Evolutionary conservation across 805 yeast genomes (phyloP).

Genomic region (Debaryomyces prosopidis): DNA sequence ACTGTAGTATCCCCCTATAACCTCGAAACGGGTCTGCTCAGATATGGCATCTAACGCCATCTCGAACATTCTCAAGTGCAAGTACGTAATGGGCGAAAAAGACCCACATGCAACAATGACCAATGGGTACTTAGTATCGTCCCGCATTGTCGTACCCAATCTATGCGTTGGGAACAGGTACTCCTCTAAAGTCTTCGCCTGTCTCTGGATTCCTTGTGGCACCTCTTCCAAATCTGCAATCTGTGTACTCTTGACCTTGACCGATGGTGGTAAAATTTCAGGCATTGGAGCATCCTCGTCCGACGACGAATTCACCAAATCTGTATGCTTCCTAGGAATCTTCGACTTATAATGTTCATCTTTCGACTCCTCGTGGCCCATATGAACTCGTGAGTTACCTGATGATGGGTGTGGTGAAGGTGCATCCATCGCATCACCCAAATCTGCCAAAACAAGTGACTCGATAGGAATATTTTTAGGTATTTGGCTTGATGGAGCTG

Average conservation of each 20-base stretch:
- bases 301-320: slow-evolving; percentile 45
- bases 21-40: slow-evolving; percentile 92
- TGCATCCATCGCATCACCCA: slow-evolving; percentile 69
- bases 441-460: slow-evolving; percentile 75
- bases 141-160: slow-evolving; percentile 65
- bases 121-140: slow-evolving; percentile 79
- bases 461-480: slow-evolving; percentile 78
- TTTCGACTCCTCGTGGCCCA: slow-evolving; percentile 9
- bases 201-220: slow-evolving; percentile 90
- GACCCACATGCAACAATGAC: slow-evolving; percentile 98
- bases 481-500: slow-evolving; percentile 65
- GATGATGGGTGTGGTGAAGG: slow-evolving; percentile 58
- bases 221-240: slow-evolving; percentile 96
- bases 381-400: slow-evolving; percentile 2
- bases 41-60: slow-evolving; percentile 95
- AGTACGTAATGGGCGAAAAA: slow-evolving; percentile 91
- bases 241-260: slow-evolving; percentile 54
- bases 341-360: slow-evolving; percentile 28
- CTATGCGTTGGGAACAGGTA: slow-evolving; percentile 90
- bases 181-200: slow-evolving; percentile 66
- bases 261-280: slow-evolving; percentile 38
- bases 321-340: slow-evolving; percentile 59
- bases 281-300: slow-evolving; percentile 34
- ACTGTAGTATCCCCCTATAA: slow-evolving; percentile 92
- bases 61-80: slow-evolving; percentile 96